Conservation (phyloP, 2,329 filamentous ascomycete genomes). For the Diaporthe sp. region DNA sequence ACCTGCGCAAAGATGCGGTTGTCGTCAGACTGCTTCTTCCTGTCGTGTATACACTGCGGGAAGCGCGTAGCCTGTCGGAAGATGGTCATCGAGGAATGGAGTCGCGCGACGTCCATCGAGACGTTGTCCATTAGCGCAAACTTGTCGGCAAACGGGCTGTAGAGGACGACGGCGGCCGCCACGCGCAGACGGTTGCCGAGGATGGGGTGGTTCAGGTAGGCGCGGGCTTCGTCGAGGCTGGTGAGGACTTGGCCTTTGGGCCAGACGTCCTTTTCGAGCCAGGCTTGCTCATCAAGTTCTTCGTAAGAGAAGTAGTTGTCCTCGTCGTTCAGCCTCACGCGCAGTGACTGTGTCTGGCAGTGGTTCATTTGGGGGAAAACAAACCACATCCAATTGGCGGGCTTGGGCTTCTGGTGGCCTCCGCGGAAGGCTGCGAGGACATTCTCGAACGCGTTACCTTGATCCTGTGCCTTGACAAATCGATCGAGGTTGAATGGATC, state of each 20-base stretch:
- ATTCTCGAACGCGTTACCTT: background rate
- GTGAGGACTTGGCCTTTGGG: slow-evolving; percentile 2
- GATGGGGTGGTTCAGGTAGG: slow-evolving; percentile 29
- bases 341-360: slow-evolving; percentile 16
- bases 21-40: background rate
- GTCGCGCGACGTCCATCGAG: slow-evolving; percentile 14
- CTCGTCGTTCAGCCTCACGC: background rate
- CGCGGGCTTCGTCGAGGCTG: slow-evolving; percentile 35
- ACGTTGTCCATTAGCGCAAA: slow-evolving; percentile 35
- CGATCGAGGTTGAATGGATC: slow-evolving; percentile 32
- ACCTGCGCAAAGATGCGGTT: slow-evolving; percentile 23
- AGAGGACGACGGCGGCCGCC: slow-evolving; percentile 8
- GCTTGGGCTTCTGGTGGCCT: slow-evolving; percentile 25
- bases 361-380: slow-evolving; percentile 35
- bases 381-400: slow-evolving; percentile 35
- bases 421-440: slow-evolving; percentile 21
- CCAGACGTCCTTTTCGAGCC: background rate
- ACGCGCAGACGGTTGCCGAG: slow-evolving; percentile 24
- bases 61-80: slow-evolving; percentile 32
- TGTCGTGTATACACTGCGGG: slow-evolving; percentile 30
- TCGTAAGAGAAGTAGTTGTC: background rate
- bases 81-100: slow-evolving; percentile 36
- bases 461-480: slow-evolving; percentile 32
- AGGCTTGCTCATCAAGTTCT: background rate
- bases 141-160: slow-evolving; percentile 15